Base-by-base conservation (phyloP, 2,329 filamentous ascomycete species). In the Trichophyton simii region DNA sequence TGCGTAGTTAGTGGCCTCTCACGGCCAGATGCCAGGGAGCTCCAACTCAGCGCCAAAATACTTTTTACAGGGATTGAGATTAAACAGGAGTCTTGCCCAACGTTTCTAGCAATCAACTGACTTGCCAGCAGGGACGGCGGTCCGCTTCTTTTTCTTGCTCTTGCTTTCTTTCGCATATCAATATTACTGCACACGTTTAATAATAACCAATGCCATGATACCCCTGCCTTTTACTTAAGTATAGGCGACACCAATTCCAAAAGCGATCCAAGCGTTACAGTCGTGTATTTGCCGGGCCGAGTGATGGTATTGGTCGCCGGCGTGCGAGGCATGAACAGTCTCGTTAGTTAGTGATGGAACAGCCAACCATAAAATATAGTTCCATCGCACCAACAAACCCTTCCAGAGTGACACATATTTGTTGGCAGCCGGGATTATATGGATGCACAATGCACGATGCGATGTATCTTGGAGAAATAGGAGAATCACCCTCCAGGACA, bases 401-500 rank as follows among this genome's bases (percentile, higher is more conserved):
- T 34, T 36, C 8, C 50, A 36, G 50, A 55, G 50, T 55, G 28
- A 55, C 50, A 55, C 50, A 55, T 55, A n/a, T 55, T 36, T 36
- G 50, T 20, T 55, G 50, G 50, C 50, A 55, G 13, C 50, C 50
- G 18, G 50, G 50, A 38, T 9, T 28, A 50, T 50, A 20, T 6
- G n/a, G 46, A 55, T 55, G 50, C 50, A 36, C 50, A n/a, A 34
- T 36, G 50, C 50, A 55, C 28, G 50, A 55, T 55, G 50, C 50
- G 50, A 55, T 55, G 50, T 28, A 55, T 34, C 28, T 55, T n/a
- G 50, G 31, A 55, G 50, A 55, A 55, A 36, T 11, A 55, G 50
- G 31, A 55, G 50, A 34, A 20, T 55, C 50, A 8, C n/a, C 50
- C 34, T n/a, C 50, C 13, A 18, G 15, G 15, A 18, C 15, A 55